Evolutionary conservation across 2,329 filamentous ascomycete genomes (phyloP), one percentile per base, ranked within the genome.

Genomic region (Diaporthe eres): DNA sequence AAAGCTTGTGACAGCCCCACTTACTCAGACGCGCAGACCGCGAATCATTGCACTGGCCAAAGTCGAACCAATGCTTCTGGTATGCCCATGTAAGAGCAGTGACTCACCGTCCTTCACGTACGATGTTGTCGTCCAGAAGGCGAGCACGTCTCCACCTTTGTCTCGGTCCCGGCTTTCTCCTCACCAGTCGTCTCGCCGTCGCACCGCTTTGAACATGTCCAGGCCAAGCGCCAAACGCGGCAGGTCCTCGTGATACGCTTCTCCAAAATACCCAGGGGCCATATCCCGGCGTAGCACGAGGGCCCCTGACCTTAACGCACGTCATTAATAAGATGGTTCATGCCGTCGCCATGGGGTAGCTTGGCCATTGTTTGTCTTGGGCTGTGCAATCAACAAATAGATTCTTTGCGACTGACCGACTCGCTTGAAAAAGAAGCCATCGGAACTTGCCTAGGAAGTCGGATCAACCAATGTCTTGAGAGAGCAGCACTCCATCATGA

Each of bases 141-240:
- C 44, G 28, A 53, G 47, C 22, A 37, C 15, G 65, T 53, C 65
- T 25, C 65, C 65, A 68, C 65, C 65, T 53, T 47, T 51, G 47
- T 68, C 47, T 68, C 47, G 47, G 47, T 37, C 28, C n/a, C 47
- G 19, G 47, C 65, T 13, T 53, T 68, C 65, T 53, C 65, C 65
- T 68, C 65, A 28, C 65, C 65, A 53, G 65, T 68, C 65, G 65
- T 28, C 47, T 68, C 42, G 61, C 42, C 39, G 61, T n/a, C 61
- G 42, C 44, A 44, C 61, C 61, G 42, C 42, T 67, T 72, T 72
- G 53, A n/a, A 49, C 28, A 42, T 51, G 22, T 31, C 34, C 34
- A 49, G 51, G 53, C 37, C 55, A 71, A 60, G 73, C 73, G 73
- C 73, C 65, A 75, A 57, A 75, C 73, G 63, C 65, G 73, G 71